Evolutionary conservation across 129 eudicot genomes (phyloP), one percentile per base, ranked within the genome.

Genomic region (Arctium lappa): DNA sequence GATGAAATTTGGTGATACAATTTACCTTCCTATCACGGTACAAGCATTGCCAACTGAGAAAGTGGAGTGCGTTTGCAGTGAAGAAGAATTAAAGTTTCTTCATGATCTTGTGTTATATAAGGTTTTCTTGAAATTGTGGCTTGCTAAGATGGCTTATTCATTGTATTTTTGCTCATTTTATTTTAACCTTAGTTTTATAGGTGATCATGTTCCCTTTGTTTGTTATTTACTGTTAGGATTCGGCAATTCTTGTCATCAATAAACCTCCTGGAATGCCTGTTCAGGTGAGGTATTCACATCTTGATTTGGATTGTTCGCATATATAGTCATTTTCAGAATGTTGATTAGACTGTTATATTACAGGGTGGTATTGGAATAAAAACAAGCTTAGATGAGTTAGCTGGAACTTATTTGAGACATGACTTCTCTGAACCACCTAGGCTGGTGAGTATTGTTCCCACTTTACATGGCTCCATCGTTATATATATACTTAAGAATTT

Each of bases 261-360:
- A 96, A 96, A 87, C 99, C 99, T 75, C 94, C 93, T 36, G 98
- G 98, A 82, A 87, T 96, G 94, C 99, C 99, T 38, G 99, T 96
- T 83, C 99, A 96, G 90, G 99, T 96, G 66, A 82, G 56, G 1
- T 78, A 7, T 82, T 48, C 34, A 73, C 78, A 53, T 68, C n/a
- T 72, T 48, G 38, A 32, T 39, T 9, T 3, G 22, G 16, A 16
- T 13, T 46, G 4, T 72, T 37, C 13, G 6, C 62, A 11, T 13
- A 29, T 44, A 27, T 18, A 15, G 6, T 32, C 37, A 4, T 13
- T 79, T 74, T 70, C 74, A 39, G 38, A 72, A 53, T 30, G 18
- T 65, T 79, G 76, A 65, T 69, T 72, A 34, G 8, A 60, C 37
- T 8, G 68, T 38, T 73, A n/a, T 76, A 74, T 77, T 50, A 84